Evolutionary conservation across 2,329 filamentous ascomycete genomes (phyloP).

Genomic region (Pseudogymnoascus sp.): DNA sequence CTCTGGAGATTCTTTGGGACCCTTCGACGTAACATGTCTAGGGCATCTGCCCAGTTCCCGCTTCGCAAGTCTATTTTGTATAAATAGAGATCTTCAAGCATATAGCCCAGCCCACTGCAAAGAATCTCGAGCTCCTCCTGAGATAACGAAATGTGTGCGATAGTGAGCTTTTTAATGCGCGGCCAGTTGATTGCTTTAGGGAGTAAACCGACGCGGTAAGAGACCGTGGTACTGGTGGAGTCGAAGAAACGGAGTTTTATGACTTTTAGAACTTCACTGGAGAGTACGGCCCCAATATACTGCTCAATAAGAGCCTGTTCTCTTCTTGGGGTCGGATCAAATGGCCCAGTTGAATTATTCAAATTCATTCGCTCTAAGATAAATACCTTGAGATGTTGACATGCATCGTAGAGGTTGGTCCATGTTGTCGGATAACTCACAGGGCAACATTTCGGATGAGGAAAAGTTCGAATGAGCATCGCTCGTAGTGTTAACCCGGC

Average conservation of each 20-base stretch:
- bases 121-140: slow-evolving; percentile 2
- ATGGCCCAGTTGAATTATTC: background rate
- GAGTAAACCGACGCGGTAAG: background rate
- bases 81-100: background rate
- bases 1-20: background rate
- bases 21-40: slow-evolving; percentile 4
- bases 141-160: background rate
- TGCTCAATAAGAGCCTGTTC: background rate
- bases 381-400: background rate
- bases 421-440: background rate
- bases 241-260: background rate
- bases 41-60: background rate
- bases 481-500: background rate
- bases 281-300: background rate
- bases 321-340: background rate
- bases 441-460: background rate
- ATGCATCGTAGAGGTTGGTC: background rate
- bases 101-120: background rate
- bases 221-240: background rate
- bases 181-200: background rate
- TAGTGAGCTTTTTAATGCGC: background rate
- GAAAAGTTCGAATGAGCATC: background rate
- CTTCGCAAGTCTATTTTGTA: background rate
- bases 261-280: background rate
- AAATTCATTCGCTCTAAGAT: background rate